Percentiles rank a stretch among this genome's conserved stretches.
phyloP scores from a whole-genome alignment of 345 rosid genomes.

The Lumnitzera littorea region DNA sequence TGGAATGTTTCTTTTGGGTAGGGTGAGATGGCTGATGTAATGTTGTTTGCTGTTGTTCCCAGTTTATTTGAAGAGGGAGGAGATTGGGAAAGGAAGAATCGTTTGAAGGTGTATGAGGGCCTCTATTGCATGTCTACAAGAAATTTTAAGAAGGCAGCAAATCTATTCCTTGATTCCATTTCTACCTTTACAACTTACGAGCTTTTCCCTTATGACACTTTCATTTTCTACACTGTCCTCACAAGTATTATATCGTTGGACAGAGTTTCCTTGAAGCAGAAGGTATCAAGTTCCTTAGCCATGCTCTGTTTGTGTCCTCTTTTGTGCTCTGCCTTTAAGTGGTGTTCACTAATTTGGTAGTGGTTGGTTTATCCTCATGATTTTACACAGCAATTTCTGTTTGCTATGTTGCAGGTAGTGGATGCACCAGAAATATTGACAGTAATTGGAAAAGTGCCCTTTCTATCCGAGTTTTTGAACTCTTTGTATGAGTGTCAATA shows the following conservation, averaged over 20 bases:
- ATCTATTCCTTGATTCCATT: slow-evolving; percentile 86
- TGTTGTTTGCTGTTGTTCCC: slow-evolving; percentile 11
- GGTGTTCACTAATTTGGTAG: neutral
- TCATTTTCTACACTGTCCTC: slow-evolving; percentile 92
- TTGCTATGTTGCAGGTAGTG: slow-evolving; percentile 56
- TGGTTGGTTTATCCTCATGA: neutral
- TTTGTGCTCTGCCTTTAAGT: no score
- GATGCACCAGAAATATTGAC: slow-evolving; percentile 99
- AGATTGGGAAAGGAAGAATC: slow-evolving; percentile 99
- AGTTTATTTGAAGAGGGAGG: slow-evolving; percentile 99
- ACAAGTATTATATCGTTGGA: slow-evolving; percentile 92
- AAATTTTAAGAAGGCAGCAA: slow-evolving; percentile 85
- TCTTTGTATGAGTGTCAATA: slow-evolving; percentile 89
- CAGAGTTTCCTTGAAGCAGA: slow-evolving; percentile 94
- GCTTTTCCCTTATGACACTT: slow-evolving; percentile 88
- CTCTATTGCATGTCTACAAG: slow-evolving; percentile 85
- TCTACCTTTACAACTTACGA: slow-evolving; percentile 98
- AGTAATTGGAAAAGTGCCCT: slow-evolving; percentile 86
- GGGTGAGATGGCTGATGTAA: neutral
- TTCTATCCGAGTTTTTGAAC: slow-evolving; percentile 88
- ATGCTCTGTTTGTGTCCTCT: slow-evolving; percentile 1
- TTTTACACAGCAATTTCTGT: slow-evolving; percentile 2
- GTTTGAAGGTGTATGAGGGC: slow-evolving; percentile 96
- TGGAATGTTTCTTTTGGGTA: neutral
- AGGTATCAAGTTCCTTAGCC: slow-evolving; percentile 37